Conservation (phyloP, 2,329 filamentous ascomycete genomes). For the Rhinocladiella similis region DNA sequence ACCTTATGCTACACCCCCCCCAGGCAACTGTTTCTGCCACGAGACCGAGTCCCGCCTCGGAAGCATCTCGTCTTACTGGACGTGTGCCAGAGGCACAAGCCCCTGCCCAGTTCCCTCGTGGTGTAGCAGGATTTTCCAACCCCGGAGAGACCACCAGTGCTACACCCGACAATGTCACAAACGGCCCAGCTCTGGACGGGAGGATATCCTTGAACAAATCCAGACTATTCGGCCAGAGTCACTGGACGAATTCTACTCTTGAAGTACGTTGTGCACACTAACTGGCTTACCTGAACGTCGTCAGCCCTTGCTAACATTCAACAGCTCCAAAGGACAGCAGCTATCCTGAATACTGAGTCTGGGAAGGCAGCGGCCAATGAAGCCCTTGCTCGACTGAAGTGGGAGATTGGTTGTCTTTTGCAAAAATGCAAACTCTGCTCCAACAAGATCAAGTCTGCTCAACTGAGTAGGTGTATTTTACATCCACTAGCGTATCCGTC, state of each 20-base stretch:
- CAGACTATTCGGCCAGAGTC: conserved; percentile 30
- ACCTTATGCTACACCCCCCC: background rate
- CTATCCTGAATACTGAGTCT: conserved; percentile 3
- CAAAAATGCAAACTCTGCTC: conserved; percentile 32
- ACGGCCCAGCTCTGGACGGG: background rate
- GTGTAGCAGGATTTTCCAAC: background rate
- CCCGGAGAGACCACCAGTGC: background rate
- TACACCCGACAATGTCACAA: background rate
- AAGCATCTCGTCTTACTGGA: background rate
- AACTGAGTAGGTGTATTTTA: conserved; percentile 25
- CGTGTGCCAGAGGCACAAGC: background rate
- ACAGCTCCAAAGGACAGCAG: background rate
- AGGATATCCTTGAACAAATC: conserved; percentile 25
- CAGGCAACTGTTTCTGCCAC: background rate
- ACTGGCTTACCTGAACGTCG: background rate
- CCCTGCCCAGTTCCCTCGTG: background rate
- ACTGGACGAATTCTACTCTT: conserved; percentile 31
- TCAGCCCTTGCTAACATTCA: background rate
- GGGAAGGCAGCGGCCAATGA: conserved; percentile 5
- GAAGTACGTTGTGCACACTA: conserved; percentile 17
- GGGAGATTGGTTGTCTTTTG: conserved; percentile 6
- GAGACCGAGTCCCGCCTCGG: background rate
- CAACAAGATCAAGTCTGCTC: conserved; percentile 25
- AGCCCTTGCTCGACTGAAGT: conserved; percentile 6
- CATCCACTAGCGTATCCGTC: conserved; percentile 1